Base-by-base conservation (phyloP, 495 filamentous ascomycete genomes). In the Annulohypoxylon maeteangense region DNA sequence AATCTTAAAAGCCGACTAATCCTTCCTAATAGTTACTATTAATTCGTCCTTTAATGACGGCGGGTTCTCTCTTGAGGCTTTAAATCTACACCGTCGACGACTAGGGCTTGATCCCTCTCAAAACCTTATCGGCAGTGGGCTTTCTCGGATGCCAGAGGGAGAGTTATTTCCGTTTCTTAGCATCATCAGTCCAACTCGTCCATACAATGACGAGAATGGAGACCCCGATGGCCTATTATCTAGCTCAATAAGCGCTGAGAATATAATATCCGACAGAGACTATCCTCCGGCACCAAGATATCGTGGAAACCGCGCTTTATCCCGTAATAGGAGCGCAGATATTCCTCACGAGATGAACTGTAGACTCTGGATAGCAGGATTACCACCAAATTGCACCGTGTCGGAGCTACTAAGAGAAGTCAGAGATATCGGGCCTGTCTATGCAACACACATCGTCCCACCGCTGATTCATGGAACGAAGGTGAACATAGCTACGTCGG, bases 321-420 rank as follows among this genome's bases (percentile, higher is more conserved):
- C 20, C 27, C 53, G 45, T 1, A 53, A 44, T 31, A 53, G 16
- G 42, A 32, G 38, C 0, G 76, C 74, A 3, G 47, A 67, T 25
- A 78, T 83, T 31, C 65, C 76, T 0, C 50, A 72, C 18, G 64
- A 74, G 1, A 12, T 48, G 1, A 82, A 80, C 48, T 81, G 78
- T 23, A 70, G 72, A 1, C 70, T 83, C 3, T 83, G 76, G 71
- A 72, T 83, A 18, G 75, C 74, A 0, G 69, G 70, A 0, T 68
- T 83, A 0, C 78, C 80, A 0, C 38, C 72, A 3, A 25, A 25
- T 1, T 64, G 78, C 14, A 76, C 76, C 0, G 25, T 57, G 0
- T 1, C 18, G 0, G 25, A 75, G 0, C 69, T 82, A 0, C 74
- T 83, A 0, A 45, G 23, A 0, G 16, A 48, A 0, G 75, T 83